Conservation (phyloP, 345 rosid species). For the Eutrema heterophyllum region DNA sequence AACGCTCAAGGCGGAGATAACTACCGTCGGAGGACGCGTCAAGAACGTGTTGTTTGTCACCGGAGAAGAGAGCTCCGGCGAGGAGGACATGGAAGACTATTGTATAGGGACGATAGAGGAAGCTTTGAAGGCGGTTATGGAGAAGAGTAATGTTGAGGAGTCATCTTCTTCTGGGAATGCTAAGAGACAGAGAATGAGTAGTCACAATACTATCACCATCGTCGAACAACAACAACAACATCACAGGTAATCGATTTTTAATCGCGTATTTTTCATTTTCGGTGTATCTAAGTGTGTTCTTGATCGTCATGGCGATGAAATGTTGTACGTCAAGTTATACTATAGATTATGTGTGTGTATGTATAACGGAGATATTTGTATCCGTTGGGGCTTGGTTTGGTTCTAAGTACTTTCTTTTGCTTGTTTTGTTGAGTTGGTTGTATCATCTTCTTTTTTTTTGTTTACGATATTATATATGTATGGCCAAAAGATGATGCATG, state of each 20-base stretch:
- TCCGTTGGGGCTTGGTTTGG: conserved; percentile 22
- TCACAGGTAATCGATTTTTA: conserved; percentile 13
- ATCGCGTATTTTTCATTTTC: neutral
- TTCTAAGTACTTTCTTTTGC: neutral
- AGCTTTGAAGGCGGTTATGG: conserved; percentile 89
- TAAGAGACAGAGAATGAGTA: conserved; percentile 75
- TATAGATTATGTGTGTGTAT: conserved; percentile 21
- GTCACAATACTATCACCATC: conserved; percentile 39
- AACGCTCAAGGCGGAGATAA: conserved; percentile 89
- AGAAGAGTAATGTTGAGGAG: conserved; percentile 63
- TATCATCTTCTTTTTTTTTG: neutral
- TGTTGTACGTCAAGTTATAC: conserved; percentile 16
- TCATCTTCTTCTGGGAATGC: conserved; percentile 69
- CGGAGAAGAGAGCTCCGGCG: conserved; percentile 60
- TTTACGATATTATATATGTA: neutral
- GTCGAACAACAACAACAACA: conserved; percentile 59
- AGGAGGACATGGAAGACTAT: conserved; percentile 43
- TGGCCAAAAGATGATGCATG: conserved; percentile 22
- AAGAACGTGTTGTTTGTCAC: conserved; percentile 88
- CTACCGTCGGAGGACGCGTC: conserved; percentile 88
- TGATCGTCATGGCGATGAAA: neutral
- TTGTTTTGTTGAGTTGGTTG: conserved; percentile 7
- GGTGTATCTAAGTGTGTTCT: conserved; percentile 7
- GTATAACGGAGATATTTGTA: conserved; percentile 28
- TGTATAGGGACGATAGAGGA: conserved; percentile 76